A percentile compares a stretch with the other conserved stretches of the same genome.
phyloP scores from a whole-genome alignment of 495 filamentous ascomycete species.

The Xylaria acuta region DNA sequence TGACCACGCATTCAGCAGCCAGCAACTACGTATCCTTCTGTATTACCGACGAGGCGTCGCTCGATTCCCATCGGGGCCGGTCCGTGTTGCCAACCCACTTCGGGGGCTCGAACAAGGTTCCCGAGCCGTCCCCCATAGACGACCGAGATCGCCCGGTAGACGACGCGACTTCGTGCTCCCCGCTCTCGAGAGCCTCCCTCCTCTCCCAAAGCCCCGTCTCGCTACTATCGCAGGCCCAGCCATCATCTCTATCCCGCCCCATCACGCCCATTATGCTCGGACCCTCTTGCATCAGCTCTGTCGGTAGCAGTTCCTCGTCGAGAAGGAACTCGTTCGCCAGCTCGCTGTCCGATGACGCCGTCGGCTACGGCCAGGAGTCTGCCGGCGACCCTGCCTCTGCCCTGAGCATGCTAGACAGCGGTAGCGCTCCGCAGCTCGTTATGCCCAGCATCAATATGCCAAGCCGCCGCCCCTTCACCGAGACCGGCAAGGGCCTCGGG shows the following conservation, averaged over 20 bases:
- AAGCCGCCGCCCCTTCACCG: constrained; percentile 88
- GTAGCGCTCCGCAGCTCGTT: constrained; percentile 82
- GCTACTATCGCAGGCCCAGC: constrained; percentile 37
- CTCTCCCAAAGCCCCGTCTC: constrained; percentile 40
- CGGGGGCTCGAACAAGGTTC: constrained; percentile 44
- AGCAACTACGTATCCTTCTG: constrained; percentile 61
- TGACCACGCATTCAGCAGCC: constrained; percentile 32
- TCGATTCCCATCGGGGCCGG: constrained; percentile 50
- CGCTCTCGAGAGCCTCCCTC: constrained; percentile 30
- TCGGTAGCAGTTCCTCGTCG: constrained; percentile 56
- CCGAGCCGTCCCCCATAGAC: constrained; percentile 30
- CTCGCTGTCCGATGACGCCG: constrained; percentile 58
- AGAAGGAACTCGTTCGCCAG: constrained; percentile 59
- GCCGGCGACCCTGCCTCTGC: constrained; percentile 39
- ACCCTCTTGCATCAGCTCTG: constrained; percentile 57
- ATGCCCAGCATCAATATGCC: constrained; percentile 99
- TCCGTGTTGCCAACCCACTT: constrained; percentile 39
- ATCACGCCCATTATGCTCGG: constrained; percentile 62
- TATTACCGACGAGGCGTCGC: constrained; percentile 59
- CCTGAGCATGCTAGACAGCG: constrained; percentile 52
- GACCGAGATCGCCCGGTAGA: constrained; percentile 33
- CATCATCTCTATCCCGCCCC: constrained; percentile 53
- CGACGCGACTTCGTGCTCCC: constrained; percentile 30
- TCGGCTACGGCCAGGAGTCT: constrained; percentile 60
- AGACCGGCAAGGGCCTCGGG: constrained; percentile 81